Base-by-base conservation (phyloP, 129 eudicot genomes). In the Oenanthe sinensis region DNA sequence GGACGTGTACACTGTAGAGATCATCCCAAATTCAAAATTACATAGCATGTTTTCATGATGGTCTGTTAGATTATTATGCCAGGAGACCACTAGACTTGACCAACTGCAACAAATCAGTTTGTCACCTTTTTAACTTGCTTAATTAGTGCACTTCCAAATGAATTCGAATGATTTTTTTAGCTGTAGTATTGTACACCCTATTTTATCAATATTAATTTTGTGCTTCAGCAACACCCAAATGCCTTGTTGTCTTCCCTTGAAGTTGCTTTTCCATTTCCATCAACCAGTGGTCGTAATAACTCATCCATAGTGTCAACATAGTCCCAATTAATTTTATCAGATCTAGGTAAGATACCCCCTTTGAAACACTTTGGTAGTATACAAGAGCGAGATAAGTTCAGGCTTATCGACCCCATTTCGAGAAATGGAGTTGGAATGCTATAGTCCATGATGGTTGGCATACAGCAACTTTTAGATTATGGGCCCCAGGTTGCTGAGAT, bases 251-350 rank as follows among this genome's bases (percentile, higher is more conserved):
- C 26, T n/a, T 55, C 28, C 17, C 65, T 46, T 46, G 49, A 12
- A 46, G 13, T 46, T 46, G 49, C 49, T 46, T 46, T 46, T 11
- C 49, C 16, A 46, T 46, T 46, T 46, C 16, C 88, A 75, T 95
- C 97, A 73, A 95, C 91, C 40, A 95, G 87, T 30, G 98, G 98
- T 79, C 91, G 97, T 79, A 95, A 81, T 48, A 95, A 95, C 65
- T 91, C 98, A 71, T 90, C 98, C 93, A 90, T 85, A 0, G 94
- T 87, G 80, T 90, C 96, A 22, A 91, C 89, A 79, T 90, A 91
- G 82, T 95, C 98, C 60, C 90, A 86, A 72, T 89, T 90, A 74
- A 88, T 78, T 83, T 90, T 95, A 77, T 33, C 36, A 33, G 36
- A 33, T 1, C 36, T 33, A 33, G 36, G 36, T 33, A 33, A 33